Evolutionary conservation across 306 rosid genomes (phyloP), one percentile per base, ranked within the genome.

Genomic region (Delonix regia): DNA sequence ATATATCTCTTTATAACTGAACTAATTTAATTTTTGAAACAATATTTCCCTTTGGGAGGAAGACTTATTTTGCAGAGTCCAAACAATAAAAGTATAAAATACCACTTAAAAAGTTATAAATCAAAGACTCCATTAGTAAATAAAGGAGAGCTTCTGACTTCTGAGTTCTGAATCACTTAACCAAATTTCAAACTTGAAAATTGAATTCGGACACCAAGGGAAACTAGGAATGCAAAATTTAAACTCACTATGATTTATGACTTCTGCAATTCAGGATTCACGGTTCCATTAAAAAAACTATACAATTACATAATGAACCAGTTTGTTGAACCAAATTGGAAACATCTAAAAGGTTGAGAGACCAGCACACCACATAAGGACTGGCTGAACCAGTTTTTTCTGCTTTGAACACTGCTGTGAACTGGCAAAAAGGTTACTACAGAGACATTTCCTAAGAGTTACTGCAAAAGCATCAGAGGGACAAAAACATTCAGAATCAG

Each of bases 371-470:
- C n/a, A n/a, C n/a, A n/a, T n/a, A n/a, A n/a, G n/a, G n/a, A n/a
- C n/a, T n/a, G n/a, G n/a, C n/a, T n/a, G n/a, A n/a, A n/a, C n/a
- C n/a, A n/a, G n/a, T n/a, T n/a, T n/a, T n/a, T n/a, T n/a, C n/a
- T n/a, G n/a, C n/a, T n/a, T n/a, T n/a, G n/a, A n/a, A n/a, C n/a
- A n/a, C n/a, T n/a, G n/a, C n/a, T n/a, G n/a, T n/a, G n/a, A n/a
- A n/a, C n/a, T n/a, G 9, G 5, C 45, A 3, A 8, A 41, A 42
- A 42, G 14, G 14, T 48, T 48, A 80, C 79, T 59, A 76, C 73
- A 77, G 61, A 80, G 22, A 79, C 73, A 72, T 64, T 30, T 63
- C 75, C 85, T 82, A 82, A 66, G 34, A 22, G 62, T 72, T 65
- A 78, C 79, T 78, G 68, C 69, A 56, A 25, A 73, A 71, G 78